Base-by-base conservation (phyloP, 768 basidiomycete genomes). In the Lactarius sp. region DNA sequence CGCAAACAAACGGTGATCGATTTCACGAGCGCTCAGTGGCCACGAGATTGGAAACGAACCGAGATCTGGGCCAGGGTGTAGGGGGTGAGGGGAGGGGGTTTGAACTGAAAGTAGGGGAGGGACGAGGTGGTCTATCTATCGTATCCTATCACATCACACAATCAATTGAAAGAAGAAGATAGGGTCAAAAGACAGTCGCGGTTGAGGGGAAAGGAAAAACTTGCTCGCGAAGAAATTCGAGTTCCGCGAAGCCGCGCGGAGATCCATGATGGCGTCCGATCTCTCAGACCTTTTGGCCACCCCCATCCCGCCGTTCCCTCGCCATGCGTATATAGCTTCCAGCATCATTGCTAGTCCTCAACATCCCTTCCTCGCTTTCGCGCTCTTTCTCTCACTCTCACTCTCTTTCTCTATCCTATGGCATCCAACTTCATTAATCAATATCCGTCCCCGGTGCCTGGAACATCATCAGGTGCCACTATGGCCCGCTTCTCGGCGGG, bases 321-420 rank as follows among this genome's bases (percentile, higher is more conserved):
- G 59, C 64, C 64, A 65, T 65, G 64, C 64, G 64, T 65, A 65
- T 65, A 65, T 65, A 65, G 64, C 64, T 65, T 60, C 59, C 54
- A 60, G 20, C 64, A 65, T 65, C 64, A 65, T 51, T 65, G 53
- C 59, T 60, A 56, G 47, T 52, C 52, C 52, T 54, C 44, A 47
- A 42, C 59, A 42, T 56, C 64, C 64, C 57, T 52, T 59, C 57
- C 62, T 59, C 57, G 13, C 56, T 47, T 41, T 54, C 56, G 52
- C 58, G 47, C 46, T 64, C 63, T 52, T 52, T 55, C 50, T 57
- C 61, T 62, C 31, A 49, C 53, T 55, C 39, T 41, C 49, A 55
- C 47, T 59, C 36, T 60, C 53, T 44, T 53, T 46, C 34, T 44
- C 34, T 65, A 65, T 22, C 41, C 63, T 60, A 65, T 60, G 59